Conservation (phyloP, 1,284 basidiomycete species). For the Fereydounia khargensis region DNA sequence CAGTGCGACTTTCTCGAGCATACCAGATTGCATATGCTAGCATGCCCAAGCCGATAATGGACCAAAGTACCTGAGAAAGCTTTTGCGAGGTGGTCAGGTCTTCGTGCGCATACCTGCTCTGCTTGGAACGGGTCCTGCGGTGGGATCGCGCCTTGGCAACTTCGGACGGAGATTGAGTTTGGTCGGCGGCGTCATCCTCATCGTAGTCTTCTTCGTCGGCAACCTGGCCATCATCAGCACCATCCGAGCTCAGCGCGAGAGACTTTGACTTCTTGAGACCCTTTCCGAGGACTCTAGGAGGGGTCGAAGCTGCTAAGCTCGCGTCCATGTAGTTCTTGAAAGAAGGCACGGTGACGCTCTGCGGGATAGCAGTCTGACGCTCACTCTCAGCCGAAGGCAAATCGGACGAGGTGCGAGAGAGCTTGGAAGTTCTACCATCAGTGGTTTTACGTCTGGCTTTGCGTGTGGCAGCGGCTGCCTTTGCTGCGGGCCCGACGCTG, state of each 20-base stretch:
- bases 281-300: slow-evolving; percentile 22
- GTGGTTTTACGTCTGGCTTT: slow-evolving; percentile 20
- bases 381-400: slow-evolving; percentile 5
- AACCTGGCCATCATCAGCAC: slow-evolving; percentile 6
- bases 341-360: not conserved
- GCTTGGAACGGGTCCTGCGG: slow-evolving; percentile 14
- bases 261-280: not conserved
- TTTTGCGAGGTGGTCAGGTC: slow-evolving; percentile 3
- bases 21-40: slow-evolving; percentile 36
- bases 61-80: slow-evolving; percentile 2
- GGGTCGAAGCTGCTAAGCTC: slow-evolving; percentile 19
- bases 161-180: too few species aligned
- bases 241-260: too few species aligned
- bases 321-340: slow-evolving; percentile 38
- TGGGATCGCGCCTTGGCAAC: slow-evolving; percentile 24
- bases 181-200: slow-evolving; percentile 14
- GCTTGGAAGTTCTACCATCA: slow-evolving; percentile 5
- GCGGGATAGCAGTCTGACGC: slow-evolving; percentile 1
- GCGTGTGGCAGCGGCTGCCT: slow-evolving; percentile 17
- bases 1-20: slow-evolving; percentile 27
- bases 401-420: too few species aligned
- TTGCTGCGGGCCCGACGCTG: slow-evolving; percentile 13
- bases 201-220: slow-evolving; percentile 23
- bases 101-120: slow-evolving; percentile 3
- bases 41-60: slow-evolving; percentile 3